Percentiles rank a stretch among this genome's conserved stretches.
Conservation (phyloP, 108 stramenopile species). For the Mediolabrus comicus region DNA sequence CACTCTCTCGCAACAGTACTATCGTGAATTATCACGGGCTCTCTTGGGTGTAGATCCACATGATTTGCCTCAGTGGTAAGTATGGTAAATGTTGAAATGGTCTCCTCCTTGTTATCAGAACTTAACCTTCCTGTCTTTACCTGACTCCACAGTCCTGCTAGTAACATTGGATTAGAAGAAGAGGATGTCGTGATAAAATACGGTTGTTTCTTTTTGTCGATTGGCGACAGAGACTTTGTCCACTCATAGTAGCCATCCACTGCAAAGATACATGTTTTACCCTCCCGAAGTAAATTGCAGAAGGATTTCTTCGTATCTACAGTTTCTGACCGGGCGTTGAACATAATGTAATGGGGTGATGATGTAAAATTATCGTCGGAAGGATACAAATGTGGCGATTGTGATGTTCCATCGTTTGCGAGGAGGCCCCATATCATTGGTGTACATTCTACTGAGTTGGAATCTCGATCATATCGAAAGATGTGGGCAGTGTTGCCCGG, state of each 20-base stretch:
- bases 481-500: conserved; percentile 9
- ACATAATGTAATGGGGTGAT: conserved; percentile 70
- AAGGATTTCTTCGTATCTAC: conserved; percentile 70
- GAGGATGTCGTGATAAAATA: conserved; percentile 60
- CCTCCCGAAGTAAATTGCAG: conserved; percentile 32
- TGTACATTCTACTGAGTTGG: conserved; percentile 4
- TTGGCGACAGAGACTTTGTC: conserved; percentile 22
- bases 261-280: conserved; percentile 66
- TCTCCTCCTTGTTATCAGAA: conserved; percentile 38
- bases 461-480: not conserved
- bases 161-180: conserved; percentile 31
- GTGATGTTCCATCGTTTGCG: conserved; percentile 51
- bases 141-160: conserved; percentile 72
- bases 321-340: conserved; percentile 83
- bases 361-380: conserved; percentile 49
- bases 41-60: conserved; percentile 69
- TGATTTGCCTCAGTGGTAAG: conserved; percentile 72
- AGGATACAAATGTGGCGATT: conserved; percentile 26
- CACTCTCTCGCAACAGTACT: conserved; percentile 54
- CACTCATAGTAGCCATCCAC: conserved; percentile 89
- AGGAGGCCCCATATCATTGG: conserved; percentile 74
- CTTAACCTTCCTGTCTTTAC: conserved; percentile 50
- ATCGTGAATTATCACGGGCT: conserved; percentile 72
- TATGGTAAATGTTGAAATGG: conserved; percentile 67
- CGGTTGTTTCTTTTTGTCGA: conserved; percentile 66